phyloP scores from a whole-genome alignment of 2,329 filamentous ascomycete genomes.

The Verruconis gallopava region DNA sequence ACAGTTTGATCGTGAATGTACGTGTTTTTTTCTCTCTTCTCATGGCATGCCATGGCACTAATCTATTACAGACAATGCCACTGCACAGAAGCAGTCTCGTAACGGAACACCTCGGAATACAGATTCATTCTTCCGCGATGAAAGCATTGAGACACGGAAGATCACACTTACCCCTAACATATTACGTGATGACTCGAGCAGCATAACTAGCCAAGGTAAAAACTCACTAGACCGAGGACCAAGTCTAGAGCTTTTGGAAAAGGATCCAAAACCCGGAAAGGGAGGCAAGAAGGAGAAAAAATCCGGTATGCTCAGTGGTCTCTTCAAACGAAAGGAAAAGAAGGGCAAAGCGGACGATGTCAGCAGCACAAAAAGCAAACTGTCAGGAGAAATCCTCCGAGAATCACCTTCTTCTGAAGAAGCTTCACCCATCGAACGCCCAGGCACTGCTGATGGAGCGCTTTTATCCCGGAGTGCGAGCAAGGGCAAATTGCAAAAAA shows the following conservation, averaged over 20 bases:
- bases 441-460: conserved; percentile 4
- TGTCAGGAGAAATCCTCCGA: conserved; percentile 23
- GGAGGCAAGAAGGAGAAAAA: conserved; percentile 57
- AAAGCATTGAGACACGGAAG: conserved; percentile 89
- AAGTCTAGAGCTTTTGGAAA: conserved; percentile 68
- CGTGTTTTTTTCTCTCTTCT: conserved; percentile 10
- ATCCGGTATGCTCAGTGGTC: conserved; percentile 55
- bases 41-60: conserved; percentile 1
- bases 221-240: conserved; percentile 37
- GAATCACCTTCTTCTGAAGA: conserved; percentile 21
- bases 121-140: conserved; percentile 96
- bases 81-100: conserved; percentile 19
- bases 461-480: conserved; percentile 19
- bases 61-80: neutral
- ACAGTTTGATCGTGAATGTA: conserved; percentile 39
- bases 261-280: conserved; percentile 62
- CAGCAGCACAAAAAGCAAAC: conserved; percentile 30
- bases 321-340: conserved; percentile 51
- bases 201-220: conserved; percentile 20
- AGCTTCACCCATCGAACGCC: conserved; percentile 18
- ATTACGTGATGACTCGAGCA: conserved; percentile 60
- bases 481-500: conserved; percentile 27
- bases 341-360: conserved; percentile 35
- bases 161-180: conserved; percentile 92
- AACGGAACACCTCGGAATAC: conserved; percentile 84